Evolutionary conservation across 306 rosid species (phyloP).

Genomic region (Casuarina equisetifolia): DNA sequence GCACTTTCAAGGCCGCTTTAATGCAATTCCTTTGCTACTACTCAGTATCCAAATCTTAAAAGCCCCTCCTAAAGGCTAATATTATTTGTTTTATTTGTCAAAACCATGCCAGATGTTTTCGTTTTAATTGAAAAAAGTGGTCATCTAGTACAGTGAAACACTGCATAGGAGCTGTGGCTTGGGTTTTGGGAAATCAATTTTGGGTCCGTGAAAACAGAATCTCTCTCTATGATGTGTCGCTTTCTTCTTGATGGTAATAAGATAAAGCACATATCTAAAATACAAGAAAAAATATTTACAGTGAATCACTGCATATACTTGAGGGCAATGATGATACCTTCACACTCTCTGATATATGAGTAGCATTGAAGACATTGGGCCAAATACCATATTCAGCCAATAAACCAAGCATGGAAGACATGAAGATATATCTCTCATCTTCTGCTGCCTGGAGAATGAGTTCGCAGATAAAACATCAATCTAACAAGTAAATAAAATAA

Average conservation of each 20-base stretch:
- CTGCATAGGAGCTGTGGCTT: background rate
- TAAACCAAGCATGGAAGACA: constrained; percentile 85
- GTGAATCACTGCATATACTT: background rate
- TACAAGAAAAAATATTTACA: background rate
- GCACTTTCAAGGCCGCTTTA: background rate
- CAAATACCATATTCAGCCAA: constrained; percentile 74
- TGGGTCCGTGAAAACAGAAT: background rate
- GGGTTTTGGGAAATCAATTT: background rate
- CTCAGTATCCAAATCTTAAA: background rate
- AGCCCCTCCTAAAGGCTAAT: background rate
- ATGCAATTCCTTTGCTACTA: background rate
- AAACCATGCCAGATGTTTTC: background rate
- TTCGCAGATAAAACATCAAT: constrained; percentile 27
- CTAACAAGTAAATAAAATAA: background rate
- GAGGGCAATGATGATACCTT: constrained; percentile 52
- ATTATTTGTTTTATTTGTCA: background rate
- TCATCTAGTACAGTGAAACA: background rate
- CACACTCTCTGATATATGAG: constrained; percentile 67
- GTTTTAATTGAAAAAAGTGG: background rate
- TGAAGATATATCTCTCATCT: constrained; percentile 82
- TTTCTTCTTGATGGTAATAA: background rate
- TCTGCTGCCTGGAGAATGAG: constrained; percentile 59
- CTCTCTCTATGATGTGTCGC: background rate
- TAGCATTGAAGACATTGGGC: constrained; percentile 85
- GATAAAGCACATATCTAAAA: background rate